phyloP scores from a whole-genome alignment of 768 basidiomycete genomes.

The Filobasidium wieringae region DNA sequence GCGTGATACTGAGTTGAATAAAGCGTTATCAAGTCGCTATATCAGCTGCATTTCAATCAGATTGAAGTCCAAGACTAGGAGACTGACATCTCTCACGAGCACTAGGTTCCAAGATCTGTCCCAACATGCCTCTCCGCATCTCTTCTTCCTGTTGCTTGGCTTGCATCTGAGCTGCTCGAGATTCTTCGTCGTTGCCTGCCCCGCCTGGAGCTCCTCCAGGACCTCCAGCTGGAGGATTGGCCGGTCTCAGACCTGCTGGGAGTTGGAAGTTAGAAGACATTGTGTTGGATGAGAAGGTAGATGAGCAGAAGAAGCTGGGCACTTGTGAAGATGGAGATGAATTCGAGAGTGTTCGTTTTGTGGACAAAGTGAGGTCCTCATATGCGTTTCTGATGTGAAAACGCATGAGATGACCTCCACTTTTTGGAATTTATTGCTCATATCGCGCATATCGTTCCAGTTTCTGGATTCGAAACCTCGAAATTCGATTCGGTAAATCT shows the following conservation, averaged over 20 bases:
- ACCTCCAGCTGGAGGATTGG: conserved; percentile 8
- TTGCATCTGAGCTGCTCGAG: conserved; percentile 21
- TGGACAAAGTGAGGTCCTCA: not conserved
- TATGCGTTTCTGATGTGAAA: not conserved
- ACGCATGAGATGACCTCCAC: not conserved
- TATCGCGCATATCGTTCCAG: not conserved
- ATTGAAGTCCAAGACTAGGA: not conserved
- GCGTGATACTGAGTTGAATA: conserved; percentile 25
- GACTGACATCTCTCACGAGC: conserved; percentile 36
- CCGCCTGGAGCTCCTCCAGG: conserved; percentile 13
- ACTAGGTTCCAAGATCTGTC: conserved; percentile 31
- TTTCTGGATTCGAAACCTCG: not conserved
- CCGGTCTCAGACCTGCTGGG: conserved; percentile 27
- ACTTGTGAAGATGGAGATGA: not conserved
- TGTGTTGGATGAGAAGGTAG: not conserved
- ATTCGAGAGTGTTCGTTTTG: not conserved
- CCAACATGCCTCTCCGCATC: conserved; percentile 37
- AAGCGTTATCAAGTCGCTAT: not conserved
- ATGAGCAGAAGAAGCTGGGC: not conserved
- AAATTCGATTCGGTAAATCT: too few species aligned
- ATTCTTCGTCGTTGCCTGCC: conserved; percentile 21
- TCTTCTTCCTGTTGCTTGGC: conserved; percentile 23
- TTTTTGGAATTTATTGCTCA: not conserved
- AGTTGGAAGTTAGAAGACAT: conserved; percentile 21
- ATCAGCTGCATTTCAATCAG: not conserved